phyloP scores from a whole-genome alignment of 331 rosid genomes.

The Rosa hybrid region DNA sequence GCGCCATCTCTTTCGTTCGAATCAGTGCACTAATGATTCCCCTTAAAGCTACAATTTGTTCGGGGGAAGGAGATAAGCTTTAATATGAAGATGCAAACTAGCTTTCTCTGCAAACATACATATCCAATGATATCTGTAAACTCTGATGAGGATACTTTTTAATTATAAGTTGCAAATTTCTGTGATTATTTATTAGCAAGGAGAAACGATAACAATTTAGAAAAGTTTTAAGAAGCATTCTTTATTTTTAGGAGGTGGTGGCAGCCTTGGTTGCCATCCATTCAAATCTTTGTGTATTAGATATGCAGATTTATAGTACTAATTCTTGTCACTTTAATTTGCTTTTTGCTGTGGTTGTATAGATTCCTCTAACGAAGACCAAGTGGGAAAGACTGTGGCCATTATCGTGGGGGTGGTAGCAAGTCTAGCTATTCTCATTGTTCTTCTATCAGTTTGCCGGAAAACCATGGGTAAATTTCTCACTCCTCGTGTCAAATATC shows the following conservation, averaged over 20 bases:
- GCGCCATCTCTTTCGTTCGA: slow-evolving; percentile 16
- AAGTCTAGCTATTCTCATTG: slow-evolving; percentile 76
- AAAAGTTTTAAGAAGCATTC: background rate
- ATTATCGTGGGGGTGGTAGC: slow-evolving; percentile 80
- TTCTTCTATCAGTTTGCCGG: slow-evolving; percentile 89
- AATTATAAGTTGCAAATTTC: background rate
- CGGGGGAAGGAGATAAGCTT: background rate
- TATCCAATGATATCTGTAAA: background rate
- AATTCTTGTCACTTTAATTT: slow-evolving; percentile 15
- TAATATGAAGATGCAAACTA: background rate
- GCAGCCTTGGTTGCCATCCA: slow-evolving; percentile 8
- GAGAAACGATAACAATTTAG: background rate
- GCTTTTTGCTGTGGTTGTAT: slow-evolving; percentile 25
- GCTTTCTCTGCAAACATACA: background rate
- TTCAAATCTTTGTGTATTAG: slow-evolving; percentile 1
- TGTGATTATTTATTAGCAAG: background rate
- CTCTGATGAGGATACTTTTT: background rate
- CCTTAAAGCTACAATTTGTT: background rate
- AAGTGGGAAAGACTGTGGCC: slow-evolving; percentile 83
- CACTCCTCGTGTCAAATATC: background rate
- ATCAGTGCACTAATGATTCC: background rate
- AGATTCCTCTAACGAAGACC: slow-evolving; percentile 69
- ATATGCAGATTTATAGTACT: background rate
- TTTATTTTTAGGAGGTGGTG: background rate
- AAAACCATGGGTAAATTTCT: slow-evolving; percentile 53